Evolutionary conservation across 2,329 filamentous ascomycete genomes (phyloP).

Genomic region (Madurella fahalii): DNA sequence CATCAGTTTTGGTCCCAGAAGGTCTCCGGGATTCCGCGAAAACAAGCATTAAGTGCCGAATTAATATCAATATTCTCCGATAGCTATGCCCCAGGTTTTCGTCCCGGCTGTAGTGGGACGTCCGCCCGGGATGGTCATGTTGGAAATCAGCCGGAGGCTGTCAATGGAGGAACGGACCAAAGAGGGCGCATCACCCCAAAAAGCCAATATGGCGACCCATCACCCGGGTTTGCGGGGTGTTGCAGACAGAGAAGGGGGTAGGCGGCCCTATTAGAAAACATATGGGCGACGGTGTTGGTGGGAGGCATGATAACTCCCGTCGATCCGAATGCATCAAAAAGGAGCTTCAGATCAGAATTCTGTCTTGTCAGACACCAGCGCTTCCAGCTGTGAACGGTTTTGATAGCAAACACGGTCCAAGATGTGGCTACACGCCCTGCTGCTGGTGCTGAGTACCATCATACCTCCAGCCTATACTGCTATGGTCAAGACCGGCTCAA

Average conservation of each 20-base stretch:
- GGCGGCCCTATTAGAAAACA: background rate
- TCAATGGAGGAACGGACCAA: background rate
- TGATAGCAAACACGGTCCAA: background rate
- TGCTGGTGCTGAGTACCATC: constrained; percentile 14
- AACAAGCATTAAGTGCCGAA: constrained; percentile 4
- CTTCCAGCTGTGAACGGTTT: background rate
- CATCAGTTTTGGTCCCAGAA: background rate
- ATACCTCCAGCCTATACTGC: constrained; percentile 10
- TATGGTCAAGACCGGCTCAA: constrained; percentile 26
- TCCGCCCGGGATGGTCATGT: background rate
- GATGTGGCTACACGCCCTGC: constrained; percentile 14
- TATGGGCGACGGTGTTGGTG: background rate
- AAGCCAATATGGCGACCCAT: constrained; percentile 9
- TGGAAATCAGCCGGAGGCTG: constrained; percentile 15
- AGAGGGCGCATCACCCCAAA: background rate
- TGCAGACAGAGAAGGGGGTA: constrained; percentile 2
- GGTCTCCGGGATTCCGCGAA: background rate
- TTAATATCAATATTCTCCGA: constrained; percentile 10
- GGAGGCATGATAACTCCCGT: background rate
- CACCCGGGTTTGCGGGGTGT: background rate
- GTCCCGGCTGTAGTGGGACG: constrained; percentile 3
- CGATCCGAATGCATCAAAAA: background rate
- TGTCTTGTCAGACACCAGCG: background rate
- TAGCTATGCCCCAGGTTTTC: constrained; percentile 4
- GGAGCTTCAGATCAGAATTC: background rate